Conservation (phyloP, 352 stramenopile species). For the Pythium inflatum region DNA sequence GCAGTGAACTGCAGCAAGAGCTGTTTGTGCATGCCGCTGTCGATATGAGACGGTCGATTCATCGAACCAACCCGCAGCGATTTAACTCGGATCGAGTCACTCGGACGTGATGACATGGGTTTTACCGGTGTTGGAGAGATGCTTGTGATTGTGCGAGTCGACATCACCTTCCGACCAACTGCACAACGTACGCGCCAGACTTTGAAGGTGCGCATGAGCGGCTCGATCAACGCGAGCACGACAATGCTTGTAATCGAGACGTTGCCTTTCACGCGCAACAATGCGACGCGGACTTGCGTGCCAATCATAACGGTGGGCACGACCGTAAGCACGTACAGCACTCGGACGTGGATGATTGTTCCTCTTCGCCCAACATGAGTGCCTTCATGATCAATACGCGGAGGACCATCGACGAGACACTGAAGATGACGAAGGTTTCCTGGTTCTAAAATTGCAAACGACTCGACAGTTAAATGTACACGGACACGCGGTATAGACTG, state of each 20-base stretch:
- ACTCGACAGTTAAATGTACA: slow-evolving; percentile 26
- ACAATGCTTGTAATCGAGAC: slow-evolving; percentile 7
- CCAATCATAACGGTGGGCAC: slow-evolving; percentile 30
- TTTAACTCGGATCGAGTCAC: no score
- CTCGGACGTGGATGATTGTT: not conserved
- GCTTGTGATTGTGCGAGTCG: no score
- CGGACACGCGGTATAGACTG: not conserved
- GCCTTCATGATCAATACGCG: slow-evolving; percentile 15
- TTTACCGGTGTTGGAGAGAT: no score
- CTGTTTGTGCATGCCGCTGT: no score
- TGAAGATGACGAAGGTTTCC: slow-evolving; percentile 16
- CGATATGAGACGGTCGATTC: no score
- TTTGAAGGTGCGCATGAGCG: slow-evolving; percentile 17
- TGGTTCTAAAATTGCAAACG: not conserved
- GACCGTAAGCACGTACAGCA: slow-evolving; percentile 14
- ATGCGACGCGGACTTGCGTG: slow-evolving; percentile 20
- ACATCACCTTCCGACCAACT: no score
- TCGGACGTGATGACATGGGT: no score
- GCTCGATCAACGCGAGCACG: slow-evolving; percentile 11
- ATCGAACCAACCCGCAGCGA: no score
- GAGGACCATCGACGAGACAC: slow-evolving; percentile 2
- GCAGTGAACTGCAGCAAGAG: slow-evolving; percentile 22
- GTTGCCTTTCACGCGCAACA: slow-evolving; percentile 14
- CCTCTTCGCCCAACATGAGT: no score
- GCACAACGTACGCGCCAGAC: slow-evolving; percentile 13